phyloP scores from a whole-genome alignment of 345 rosid genomes.

The Eucalyptus tenuipes region DNA sequence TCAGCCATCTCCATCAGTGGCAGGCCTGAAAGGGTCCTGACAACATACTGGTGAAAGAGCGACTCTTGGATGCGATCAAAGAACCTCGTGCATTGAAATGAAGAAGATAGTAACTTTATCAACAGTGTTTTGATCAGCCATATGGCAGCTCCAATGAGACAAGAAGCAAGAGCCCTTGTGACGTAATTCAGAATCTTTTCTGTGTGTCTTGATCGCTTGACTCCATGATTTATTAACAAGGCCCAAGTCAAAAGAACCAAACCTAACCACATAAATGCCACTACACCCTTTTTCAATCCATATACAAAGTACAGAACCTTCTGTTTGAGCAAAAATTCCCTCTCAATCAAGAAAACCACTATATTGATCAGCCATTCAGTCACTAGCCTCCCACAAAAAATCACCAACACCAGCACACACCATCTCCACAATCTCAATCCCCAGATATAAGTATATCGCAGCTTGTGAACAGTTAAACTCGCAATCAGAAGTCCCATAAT shows the following conservation, averaged over 20 bases:
- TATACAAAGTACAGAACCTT: conserved; percentile 57
- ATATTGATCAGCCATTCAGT: conserved; percentile 38
- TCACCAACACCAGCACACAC: conserved; percentile 39
- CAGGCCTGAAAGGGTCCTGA: conserved; percentile 48
- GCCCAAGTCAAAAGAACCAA: conserved; percentile 52
- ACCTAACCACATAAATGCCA: conserved; percentile 40
- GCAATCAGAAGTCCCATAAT: conserved; percentile 19
- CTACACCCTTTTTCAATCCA: conserved; percentile 51
- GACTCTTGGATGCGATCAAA: conserved; percentile 70
- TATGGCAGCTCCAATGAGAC: conserved; percentile 42
- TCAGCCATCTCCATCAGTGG: conserved; percentile 50
- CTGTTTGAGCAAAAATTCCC: conserved; percentile 47
- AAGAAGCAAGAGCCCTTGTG: conserved; percentile 34
- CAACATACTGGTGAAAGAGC: conserved; percentile 58
- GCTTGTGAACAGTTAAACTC: conserved; percentile 20
- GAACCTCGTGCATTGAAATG: conserved; percentile 47
- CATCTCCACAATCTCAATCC: conserved; percentile 58
- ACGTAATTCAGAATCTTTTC: conserved; percentile 19
- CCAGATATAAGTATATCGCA: conserved; percentile 16
- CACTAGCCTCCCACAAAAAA: conserved; percentile 46
- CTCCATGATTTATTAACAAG: conserved; percentile 33
- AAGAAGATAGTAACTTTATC: conserved; percentile 40
- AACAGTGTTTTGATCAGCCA: conserved; percentile 47
- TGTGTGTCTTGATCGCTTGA: conserved; percentile 22
- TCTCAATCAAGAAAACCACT: conserved; percentile 43